Evolutionary conservation across 169 alveolate species (phyloP), one percentile per base, ranked within the genome.

Genomic region (Toxoplasma gondii): DNA sequence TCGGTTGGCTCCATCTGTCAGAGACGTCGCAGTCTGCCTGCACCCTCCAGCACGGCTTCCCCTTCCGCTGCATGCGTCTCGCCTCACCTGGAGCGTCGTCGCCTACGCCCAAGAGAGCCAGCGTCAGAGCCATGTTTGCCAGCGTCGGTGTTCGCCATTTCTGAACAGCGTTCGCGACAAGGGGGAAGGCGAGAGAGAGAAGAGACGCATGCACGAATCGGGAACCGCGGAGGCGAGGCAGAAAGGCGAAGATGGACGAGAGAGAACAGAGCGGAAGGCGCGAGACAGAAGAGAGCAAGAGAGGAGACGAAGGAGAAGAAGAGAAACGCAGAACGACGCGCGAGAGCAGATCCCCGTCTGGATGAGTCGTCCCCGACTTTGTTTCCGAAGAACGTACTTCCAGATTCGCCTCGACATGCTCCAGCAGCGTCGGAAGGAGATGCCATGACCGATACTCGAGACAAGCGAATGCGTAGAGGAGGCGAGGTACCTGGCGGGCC

Each of bases 361-460:
- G n/a, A n/a, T n/a, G n/a, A n/a, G n/a, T 24, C 88, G 0, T 7
- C 39, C 53, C 17, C 17, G 22, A 82, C 31, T 27, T 9, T 82
- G 5, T 82, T 22, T 16, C 9, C 34, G 17, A 38, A 10, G 91
- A 44, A 81, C 91, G 58, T 67, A 94, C 97, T 36, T 96, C 93
- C 39, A 97, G 80, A 74, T 97, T 91, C 24, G 83, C 93, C 91
- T 96, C 97, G 31, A 96, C 96, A 80, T 96, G 80, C 41, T 94
- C 96, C 27, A 97, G 94, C 24, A 97, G 91, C 24, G 97, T 94
- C 10, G 98, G 95, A 29, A 97, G 96, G 38, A 97, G 96, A 78
- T 94, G 97, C 97, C 98, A 96, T 54, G 98, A 96, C 39, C 98
- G 95, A 45, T 97, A 97, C 91, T 97, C 98, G 88, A 97, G 93